A percentile compares a stretch with the other conserved stretches of the same genome.
These are phyloP conservation scores for Dimocarpus longan DNA, from an alignment of 345 rosid genomes.

Conservation along the genomic window DNA sequence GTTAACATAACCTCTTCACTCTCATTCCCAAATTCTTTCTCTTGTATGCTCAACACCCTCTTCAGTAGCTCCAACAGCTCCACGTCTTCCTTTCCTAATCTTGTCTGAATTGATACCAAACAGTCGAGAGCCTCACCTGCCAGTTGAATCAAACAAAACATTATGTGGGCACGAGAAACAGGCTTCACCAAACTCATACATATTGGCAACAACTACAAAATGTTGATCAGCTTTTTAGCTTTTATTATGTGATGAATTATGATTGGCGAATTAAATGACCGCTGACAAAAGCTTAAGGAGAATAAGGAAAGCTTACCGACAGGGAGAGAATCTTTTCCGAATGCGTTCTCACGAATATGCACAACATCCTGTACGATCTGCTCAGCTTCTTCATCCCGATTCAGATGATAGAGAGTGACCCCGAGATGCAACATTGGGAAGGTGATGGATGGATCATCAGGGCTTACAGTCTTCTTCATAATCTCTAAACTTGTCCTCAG, in stretches of 20 bases:
- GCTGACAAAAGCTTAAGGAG: neutral
- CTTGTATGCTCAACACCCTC: conserved; percentile 76
- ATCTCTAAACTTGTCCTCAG: conserved; percentile 70
- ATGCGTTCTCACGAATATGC: conserved; percentile 68
- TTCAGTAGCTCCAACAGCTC: conserved; percentile 51
- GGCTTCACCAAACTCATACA: neutral
- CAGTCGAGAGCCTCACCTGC: conserved; percentile 90
- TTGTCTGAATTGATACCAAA: conserved; percentile 63
- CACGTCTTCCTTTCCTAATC: conserved; percentile 52
- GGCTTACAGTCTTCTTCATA: conserved; percentile 46
- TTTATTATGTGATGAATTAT: too few relatives aligned
- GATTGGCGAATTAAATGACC: neutral
- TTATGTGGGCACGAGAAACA: neutral
- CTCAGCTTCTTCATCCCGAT: conserved; percentile 79
- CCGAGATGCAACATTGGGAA: conserved; percentile 83
- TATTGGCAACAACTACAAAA: neutral
- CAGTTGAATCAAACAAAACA: conserved; percentile 8
- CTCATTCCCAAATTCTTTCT: conserved; percentile 66
- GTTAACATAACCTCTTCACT: conserved; percentile 67
- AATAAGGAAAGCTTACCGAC: conserved; percentile 56
- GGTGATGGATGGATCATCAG: conserved; percentile 71
- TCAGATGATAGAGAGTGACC: conserved; percentile 66
- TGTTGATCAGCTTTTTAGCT: neutral
- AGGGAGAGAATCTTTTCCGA: conserved; percentile 76
- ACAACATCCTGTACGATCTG: conserved; percentile 56